Evolutionary conservation across 2,329 filamentous ascomycete species (phyloP).

Genomic region (Cylindrodendrum hubeiense): DNA sequence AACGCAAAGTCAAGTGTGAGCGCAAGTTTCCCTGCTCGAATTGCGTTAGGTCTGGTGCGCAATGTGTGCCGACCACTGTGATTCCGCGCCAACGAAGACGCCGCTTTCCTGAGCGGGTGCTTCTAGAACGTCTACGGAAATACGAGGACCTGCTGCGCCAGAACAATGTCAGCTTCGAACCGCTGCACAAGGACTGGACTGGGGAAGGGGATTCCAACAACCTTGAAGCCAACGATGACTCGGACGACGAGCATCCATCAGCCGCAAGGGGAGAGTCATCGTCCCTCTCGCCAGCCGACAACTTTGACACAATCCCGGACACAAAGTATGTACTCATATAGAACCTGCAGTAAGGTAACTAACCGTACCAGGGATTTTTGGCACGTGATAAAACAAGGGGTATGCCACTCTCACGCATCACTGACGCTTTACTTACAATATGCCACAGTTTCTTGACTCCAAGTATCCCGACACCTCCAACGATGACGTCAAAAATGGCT

Average conservation of each 20-base stretch:
- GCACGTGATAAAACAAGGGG: not conserved
- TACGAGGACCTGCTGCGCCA: conserved; percentile 70
- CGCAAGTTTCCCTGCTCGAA: conserved; percentile 68
- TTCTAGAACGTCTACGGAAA: conserved; percentile 66
- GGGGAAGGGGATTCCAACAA: not conserved
- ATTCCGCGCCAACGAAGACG: conserved; percentile 50
- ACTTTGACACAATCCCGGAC: conserved; percentile 21
- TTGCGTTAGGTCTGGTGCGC: conserved; percentile 58
- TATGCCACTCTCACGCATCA: not conserved
- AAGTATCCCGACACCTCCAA: not conserved
- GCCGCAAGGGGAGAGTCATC: not conserved
- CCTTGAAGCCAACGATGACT: not conserved
- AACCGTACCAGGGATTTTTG: not conserved
- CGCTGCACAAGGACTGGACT: conserved; percentile 45
- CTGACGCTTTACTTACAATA: not conserved
- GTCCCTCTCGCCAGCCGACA: conserved; percentile 9
- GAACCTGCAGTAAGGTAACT: not conserved
- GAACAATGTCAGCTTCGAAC: conserved; percentile 67
- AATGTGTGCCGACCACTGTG: conserved; percentile 59
- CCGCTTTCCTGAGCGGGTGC: conserved; percentile 67
- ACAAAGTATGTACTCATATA: conserved; percentile 26
- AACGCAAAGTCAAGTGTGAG: conserved; percentile 74
- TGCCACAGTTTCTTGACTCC: conserved; percentile 17
- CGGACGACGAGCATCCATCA: conserved; percentile 23
- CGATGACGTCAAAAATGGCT: conserved; percentile 24